Evolutionary conservation across 331 rosid species (phyloP), one percentile per base, ranked within the genome.

Genomic region (Phaseolus coccineus): DNA sequence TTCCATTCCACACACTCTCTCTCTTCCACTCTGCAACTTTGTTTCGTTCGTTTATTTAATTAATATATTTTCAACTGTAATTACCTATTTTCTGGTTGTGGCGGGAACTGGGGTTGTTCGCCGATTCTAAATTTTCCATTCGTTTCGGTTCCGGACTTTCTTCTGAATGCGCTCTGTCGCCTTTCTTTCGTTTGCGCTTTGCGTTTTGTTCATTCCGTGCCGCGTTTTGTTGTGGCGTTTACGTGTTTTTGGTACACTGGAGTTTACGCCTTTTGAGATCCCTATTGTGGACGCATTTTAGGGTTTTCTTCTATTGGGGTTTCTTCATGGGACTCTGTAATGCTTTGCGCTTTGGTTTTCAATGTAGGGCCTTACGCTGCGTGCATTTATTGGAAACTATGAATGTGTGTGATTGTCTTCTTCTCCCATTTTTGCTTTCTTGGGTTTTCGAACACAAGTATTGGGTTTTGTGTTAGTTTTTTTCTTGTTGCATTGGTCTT

Each of bases 61-160:
- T 40, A 28, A 27, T 68, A 44, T 2, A 0, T 25, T 76, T 51
- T 31, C 79, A 55, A 84, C 70, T 73, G 51, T 33, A 39, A 24
- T 28, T 12, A 42, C 47, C 47, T 58, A 27, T 28, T 81, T 68
- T 66, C 77, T 28, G 63, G 55, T 82, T 84, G 73, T 88, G 94
- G 94, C 94, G 92, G 94, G 92, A 90, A 90, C 74, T 82, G 27
- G 64, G 77, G 59, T 46, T 73, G 65, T 76, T 76, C 79, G 72
- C n/a, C 80, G 76, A 58, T 75, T 82, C 35, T 4, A 46, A 10
- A 28, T 33, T 79, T 7, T 44, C 31, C 13, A 10, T 15, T 11
- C 3, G 25, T 52, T 44, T 64, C 56, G 10, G 46, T 75, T 70
- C 16, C 12, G 15, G 1, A 78, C 24, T 55, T 55, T 31, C 28